A percentile compares a stretch with the other conserved stretches of the same genome.
Evolutionary conservation across 2,329 filamentous ascomycete species (phyloP).

Genomic region (Paracoccidioides brasiliensis): DNA sequence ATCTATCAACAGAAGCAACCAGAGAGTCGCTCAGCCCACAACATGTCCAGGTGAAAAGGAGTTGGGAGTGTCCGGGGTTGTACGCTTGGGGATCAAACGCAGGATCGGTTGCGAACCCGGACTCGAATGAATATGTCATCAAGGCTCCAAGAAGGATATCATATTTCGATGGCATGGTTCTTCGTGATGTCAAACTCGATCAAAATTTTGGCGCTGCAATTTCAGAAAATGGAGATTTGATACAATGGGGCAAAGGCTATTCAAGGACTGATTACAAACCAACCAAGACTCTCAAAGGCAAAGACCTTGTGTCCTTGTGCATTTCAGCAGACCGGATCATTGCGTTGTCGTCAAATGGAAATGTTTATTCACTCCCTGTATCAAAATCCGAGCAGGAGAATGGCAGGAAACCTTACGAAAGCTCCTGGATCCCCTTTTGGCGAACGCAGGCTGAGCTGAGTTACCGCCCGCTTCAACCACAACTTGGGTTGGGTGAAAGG

Average conservation of each 20-base stretch:
- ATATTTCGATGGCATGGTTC: slow-evolving; percentile 71
- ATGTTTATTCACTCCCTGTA: slow-evolving; percentile 73
- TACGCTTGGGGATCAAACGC: slow-evolving; percentile 89
- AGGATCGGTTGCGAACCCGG: slow-evolving; percentile 73
- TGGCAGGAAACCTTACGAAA: slow-evolving; percentile 51
- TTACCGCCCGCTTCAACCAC: slow-evolving; percentile 61
- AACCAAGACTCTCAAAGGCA: slow-evolving; percentile 61
- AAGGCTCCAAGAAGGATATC: slow-evolving; percentile 67
- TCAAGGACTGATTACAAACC: slow-evolving; percentile 52
- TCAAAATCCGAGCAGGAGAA: slow-evolving; percentile 56
- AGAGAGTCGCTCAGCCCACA: slow-evolving; percentile 69
- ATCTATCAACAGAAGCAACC: slow-evolving; percentile 54
- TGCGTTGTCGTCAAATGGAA: slow-evolving; percentile 59
- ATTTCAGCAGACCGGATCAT: slow-evolving; percentile 75
- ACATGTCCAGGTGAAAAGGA: slow-evolving; percentile 75
- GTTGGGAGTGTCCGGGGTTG: slow-evolving; percentile 69
- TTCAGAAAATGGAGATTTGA: slow-evolving; percentile 70
- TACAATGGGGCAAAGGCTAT: slow-evolving; percentile 82
- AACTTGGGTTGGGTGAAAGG: slow-evolving; percentile 56
- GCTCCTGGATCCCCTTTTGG: slow-evolving; percentile 66
- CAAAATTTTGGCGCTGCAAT: slow-evolving; percentile 73
- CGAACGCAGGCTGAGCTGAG: slow-evolving; percentile 44
- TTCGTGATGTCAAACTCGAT: slow-evolving; percentile 79
- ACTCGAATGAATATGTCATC: slow-evolving; percentile 61
- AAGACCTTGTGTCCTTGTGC: slow-evolving; percentile 62